Conservation (phyloP, 1,284 basidiomycete genomes). For the Pseudozyma thailandica region DNA sequence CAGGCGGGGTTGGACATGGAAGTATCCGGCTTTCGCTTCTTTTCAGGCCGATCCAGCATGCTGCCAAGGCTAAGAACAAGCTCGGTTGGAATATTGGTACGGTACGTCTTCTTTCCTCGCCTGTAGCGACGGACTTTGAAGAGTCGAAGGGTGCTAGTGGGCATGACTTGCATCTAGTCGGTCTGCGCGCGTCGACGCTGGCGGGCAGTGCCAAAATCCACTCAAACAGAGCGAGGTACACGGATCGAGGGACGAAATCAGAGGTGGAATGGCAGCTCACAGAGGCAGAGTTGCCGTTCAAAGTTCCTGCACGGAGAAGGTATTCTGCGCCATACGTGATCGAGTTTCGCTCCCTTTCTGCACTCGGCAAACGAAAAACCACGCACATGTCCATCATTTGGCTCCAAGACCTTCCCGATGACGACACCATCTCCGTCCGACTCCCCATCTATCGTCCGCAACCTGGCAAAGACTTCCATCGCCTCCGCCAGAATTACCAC, state of each 20-base stretch:
- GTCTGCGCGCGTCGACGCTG: conserved; percentile 36
- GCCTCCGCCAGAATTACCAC: conserved; percentile 52
- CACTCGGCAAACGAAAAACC: conserved; percentile 31
- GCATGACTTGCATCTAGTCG: conserved; percentile 20
- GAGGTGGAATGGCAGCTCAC: conserved; percentile 37
- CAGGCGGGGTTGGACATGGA: conserved; percentile 47
- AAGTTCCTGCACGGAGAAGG: conserved; percentile 43
- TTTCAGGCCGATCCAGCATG: conserved; percentile 40
- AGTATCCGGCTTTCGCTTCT: conserved; percentile 44
- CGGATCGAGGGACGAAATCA: conserved; percentile 9
- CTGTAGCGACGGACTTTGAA: conserved; percentile 42
- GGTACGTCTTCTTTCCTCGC: conserved; percentile 30
- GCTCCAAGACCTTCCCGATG: conserved; percentile 53
- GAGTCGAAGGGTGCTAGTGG: conserved; percentile 21
- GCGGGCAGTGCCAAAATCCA: conserved; percentile 32
- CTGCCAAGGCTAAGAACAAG: conserved; percentile 17
- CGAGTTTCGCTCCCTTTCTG: conserved; percentile 41
- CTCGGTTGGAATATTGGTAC: conserved; percentile 53
- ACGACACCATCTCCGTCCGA: conserved; percentile 30
- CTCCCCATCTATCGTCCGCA: conserved; percentile 45
- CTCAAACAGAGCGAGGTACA: conserved; percentile 11
- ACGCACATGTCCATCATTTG: conserved; percentile 46
- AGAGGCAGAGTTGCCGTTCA: conserved; percentile 30
- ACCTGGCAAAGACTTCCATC: conserved; percentile 38
- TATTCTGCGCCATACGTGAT: conserved; percentile 50